Evolutionary conservation across 2,329 filamentous ascomycete species (phyloP), one percentile per base, ranked within the genome.

Genomic region (Penicillium palitans): DNA sequence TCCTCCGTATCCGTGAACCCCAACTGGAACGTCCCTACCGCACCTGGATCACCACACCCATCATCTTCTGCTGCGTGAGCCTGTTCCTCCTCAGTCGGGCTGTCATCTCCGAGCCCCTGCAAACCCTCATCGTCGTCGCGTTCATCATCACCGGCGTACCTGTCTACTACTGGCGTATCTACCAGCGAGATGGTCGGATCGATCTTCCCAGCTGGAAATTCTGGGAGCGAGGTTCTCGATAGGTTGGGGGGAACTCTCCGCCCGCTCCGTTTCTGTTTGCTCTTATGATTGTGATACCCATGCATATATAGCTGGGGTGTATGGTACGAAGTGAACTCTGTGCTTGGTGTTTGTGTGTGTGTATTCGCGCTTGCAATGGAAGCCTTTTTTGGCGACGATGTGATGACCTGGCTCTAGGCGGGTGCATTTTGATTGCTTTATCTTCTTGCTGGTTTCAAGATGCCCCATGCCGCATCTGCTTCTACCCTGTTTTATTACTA

Each of bases 1-100:
- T 99, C 52, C 81, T 99, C 61, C 84, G 95, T 31, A 91, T 98
- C 31, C 85, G 84, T 61, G 95, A 99, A 74, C 95, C 95, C 4
- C 82, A 88, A 61, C 83, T 99, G 46, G 92, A 97, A 74, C 80
- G 95, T 27, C 93, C 95, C 0, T 99, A 99, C 77, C 88, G 87
- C 73, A 96, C 93, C 3, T 99, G 93, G 95, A 96, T 99, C 70
- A 89, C 89, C 0, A 99, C 95, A 2, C 95, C 95, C 12, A 93
- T 99, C 64, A 93, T 97, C 57, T 99, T 99, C 74, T 99, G 95
- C 83, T 99, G 95, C 71, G 95, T 99, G 40, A 96, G 91, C 72
- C 76, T 99, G 64, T 99, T 99, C 72, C 76, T 99, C 64, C 84
- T 99, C 42, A 93, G 87, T 70, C 83, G 95, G 51, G 92, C 93